A percentile compares a stretch with the other conserved stretches of the same genome.
phyloP scores from a whole-genome alignment of 331 rosid genomes.

The Quercus lobata region DNA sequence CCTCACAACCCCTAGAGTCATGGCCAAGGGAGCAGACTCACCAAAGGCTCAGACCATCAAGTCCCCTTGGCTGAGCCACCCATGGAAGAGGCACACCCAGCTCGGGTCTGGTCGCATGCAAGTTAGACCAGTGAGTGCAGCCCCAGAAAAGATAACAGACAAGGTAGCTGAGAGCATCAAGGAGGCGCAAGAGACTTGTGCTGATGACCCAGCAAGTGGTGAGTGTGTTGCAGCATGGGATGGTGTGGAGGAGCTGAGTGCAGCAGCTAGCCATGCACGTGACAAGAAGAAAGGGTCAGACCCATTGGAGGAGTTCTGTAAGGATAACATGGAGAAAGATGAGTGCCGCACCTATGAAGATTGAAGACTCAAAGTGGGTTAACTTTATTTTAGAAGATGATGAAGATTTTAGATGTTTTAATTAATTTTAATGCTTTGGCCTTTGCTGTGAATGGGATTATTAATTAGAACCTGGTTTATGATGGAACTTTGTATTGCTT shows the following conservation, averaged over 20 bases:
- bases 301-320: slow-evolving; percentile 74
- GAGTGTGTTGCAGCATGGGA: slow-evolving; percentile 99
- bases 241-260: slow-evolving; percentile 98
- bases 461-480: too few species aligned
- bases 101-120: slow-evolving; percentile 31
- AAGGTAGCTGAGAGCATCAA: slow-evolving; percentile 88
- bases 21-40: slow-evolving; percentile 29
- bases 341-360: slow-evolving; percentile 90
- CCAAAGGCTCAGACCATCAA: slow-evolving; percentile 28
- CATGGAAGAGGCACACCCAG: slow-evolving; percentile 7
- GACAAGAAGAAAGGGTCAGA: slow-evolving; percentile 57
- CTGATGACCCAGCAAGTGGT: slow-evolving; percentile 67
- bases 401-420: too few species aligned
- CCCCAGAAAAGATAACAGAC: slow-evolving; percentile 65
- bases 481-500: too few species aligned
- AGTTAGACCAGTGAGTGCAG: slow-evolving; percentile 46
- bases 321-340: slow-evolving; percentile 81
- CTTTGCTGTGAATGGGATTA: too few species aligned
- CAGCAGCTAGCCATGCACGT: slow-evolving; percentile 92
- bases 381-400: neutral
- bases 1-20: slow-evolving; percentile 43
- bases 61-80: slow-evolving; percentile 22
- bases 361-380: neutral
- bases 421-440: too few species aligned
- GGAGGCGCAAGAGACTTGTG: slow-evolving; percentile 73